Conservation (phyloP, 164 flowering plant genomes). For the Platanus orientalis region DNA sequence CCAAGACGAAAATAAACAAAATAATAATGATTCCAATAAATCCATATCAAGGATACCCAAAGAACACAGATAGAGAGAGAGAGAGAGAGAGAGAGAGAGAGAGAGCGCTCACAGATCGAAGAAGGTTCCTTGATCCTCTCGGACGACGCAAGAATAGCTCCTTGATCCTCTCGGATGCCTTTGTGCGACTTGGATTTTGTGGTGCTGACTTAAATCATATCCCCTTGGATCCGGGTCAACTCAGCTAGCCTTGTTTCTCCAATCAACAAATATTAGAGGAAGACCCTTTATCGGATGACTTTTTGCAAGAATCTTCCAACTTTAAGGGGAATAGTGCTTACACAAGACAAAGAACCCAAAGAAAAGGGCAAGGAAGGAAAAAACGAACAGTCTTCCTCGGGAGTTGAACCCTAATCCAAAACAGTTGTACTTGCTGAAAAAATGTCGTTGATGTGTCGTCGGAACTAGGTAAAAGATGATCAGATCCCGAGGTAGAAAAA, state of each 20-base stretch:
- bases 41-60: neutral
- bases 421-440: conserved; percentile 1
- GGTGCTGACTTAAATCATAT: neutral
- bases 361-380: no score
- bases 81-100: neutral
- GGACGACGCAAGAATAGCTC: no score
- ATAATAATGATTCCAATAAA: no score
- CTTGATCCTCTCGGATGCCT: no score
- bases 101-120: conserved; percentile 15
- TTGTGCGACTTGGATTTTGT: neutral
- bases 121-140: neutral
- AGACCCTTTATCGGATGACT: no score
- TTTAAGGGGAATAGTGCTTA: conserved; percentile 5
- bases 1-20: no score
- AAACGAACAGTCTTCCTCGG: conserved; percentile 26
- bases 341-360: conserved; percentile 24
- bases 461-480: conserved; percentile 15
- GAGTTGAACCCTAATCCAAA: conserved; percentile 30
- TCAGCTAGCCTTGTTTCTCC: conserved; percentile 2
- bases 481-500: conserved; percentile 39
- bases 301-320: conserved; percentile 8
- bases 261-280: conserved; percentile 1
- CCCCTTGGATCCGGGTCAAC: conserved; percentile 19
- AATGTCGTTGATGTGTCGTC: conserved; percentile 7
- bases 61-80: no score